Percentiles rank a stretch among this genome's conserved stretches.
These are phyloP conservation scores for Neopestalotiopsis clavispora DNA, from an alignment of 2,329 filamentous ascomycete species.

Conservation along the genomic window DNA sequence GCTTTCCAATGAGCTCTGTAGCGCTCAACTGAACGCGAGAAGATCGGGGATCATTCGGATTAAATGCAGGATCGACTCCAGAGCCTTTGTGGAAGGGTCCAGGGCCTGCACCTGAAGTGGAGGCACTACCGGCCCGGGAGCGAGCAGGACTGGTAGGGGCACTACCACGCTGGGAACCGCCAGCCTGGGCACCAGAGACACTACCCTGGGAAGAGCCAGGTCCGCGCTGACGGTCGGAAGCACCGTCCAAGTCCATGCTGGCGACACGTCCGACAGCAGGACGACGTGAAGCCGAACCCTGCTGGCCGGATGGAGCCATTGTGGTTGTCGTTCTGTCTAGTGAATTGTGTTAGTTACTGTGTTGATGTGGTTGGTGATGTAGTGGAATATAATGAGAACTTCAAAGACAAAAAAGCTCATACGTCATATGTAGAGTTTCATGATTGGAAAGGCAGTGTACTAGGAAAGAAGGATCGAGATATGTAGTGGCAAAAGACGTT, in stretches of 20 bases:
- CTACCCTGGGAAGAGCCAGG: constrained; percentile 7
- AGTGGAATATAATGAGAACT: too few relatives aligned
- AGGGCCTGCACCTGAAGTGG: constrained; percentile 1
- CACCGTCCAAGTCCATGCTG: constrained; percentile 25
- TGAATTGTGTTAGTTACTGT: not conserved
- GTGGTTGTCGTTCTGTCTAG: not conserved
- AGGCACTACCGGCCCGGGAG: constrained; percentile 17
- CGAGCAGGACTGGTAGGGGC: constrained; percentile 5
- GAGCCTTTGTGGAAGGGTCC: constrained; percentile 12
- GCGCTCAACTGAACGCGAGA: constrained; percentile 13
- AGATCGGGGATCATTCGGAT: constrained; percentile 7
- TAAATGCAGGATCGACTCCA: constrained; percentile 35
- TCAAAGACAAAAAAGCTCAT: not conserved
- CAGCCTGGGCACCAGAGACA: constrained; percentile 8
- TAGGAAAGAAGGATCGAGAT: not conserved
- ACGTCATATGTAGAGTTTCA: not conserved
- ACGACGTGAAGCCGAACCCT: constrained; percentile 16
- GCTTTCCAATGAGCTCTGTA: constrained; percentile 43
- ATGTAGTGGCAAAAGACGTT: too few relatives aligned
- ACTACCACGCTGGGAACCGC: constrained; percentile 12
- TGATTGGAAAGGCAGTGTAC: not conserved
- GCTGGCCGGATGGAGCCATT: constrained; percentile 16
- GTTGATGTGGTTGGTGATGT: not conserved
- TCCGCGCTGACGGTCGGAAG: constrained; percentile 23
- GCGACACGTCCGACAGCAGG: constrained; percentile 20